These are phyloP conservation scores for Imleria badia DNA, from an alignment of 768 basidiomycete species.

Conservation along the genomic window DNA sequence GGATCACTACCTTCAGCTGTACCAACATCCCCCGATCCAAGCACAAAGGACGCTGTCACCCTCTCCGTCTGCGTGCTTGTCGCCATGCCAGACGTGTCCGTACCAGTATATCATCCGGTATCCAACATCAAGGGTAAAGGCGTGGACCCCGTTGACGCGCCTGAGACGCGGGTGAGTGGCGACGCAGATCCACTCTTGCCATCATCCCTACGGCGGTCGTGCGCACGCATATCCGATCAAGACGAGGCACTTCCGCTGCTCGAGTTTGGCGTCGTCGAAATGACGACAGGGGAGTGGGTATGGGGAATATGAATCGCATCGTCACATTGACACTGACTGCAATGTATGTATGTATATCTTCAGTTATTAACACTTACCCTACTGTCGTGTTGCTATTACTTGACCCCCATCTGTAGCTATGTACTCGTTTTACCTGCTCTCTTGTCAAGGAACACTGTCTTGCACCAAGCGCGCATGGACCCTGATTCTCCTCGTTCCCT, in stretches of 20 bases:
- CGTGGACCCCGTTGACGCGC: constrained; percentile 6
- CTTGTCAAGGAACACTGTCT: too few relatives aligned
- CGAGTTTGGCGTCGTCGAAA: constrained; percentile 20
- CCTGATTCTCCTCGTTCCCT: too few relatives aligned
- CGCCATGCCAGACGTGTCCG: constrained; percentile 21
- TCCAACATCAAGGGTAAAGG: constrained; percentile 20
- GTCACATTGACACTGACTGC: neutral
- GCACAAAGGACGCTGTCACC: neutral
- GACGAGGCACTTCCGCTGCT: constrained; percentile 3
- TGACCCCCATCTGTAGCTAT: neutral
- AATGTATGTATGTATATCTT: neutral
- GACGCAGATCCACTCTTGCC: constrained; percentile 4
- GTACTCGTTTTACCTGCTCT: too few relatives aligned
- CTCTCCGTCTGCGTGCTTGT: constrained; percentile 20
- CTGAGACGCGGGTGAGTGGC: neutral
- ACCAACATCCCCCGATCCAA: neutral
- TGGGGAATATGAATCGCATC: neutral
- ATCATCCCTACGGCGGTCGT: neutral
- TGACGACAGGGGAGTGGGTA: constrained; percentile 1
- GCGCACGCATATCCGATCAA: neutral
- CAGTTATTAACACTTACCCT: constrained; percentile 1
- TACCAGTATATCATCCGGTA: neutral
- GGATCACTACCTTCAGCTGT: neutral
- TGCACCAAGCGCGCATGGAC: too few relatives aligned
- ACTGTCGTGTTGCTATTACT: neutral